These are phyloP conservation scores for Clarireedia sp. DNA, from an alignment of 2,329 filamentous ascomycete genomes.

Conservation along the genomic window DNA sequence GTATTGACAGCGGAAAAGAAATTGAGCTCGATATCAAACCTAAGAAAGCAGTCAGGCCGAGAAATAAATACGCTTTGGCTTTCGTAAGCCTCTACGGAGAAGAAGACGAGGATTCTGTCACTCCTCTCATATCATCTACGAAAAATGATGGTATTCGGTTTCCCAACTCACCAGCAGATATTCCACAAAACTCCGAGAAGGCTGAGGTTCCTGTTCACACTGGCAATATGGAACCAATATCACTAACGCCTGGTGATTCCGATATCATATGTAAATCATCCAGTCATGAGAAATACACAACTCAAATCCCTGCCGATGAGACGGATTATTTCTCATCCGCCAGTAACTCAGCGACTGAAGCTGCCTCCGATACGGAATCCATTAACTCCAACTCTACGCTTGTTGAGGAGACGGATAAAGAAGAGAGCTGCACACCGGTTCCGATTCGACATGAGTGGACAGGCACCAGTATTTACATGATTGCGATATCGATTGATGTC, in stretches of 20 bases:
- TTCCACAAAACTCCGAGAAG: neutral
- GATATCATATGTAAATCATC: too few relatives aligned
- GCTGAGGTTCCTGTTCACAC: too few relatives aligned
- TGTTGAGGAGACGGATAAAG: neutral
- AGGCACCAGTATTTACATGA: slow-evolving; percentile 16
- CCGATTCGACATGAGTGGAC: slow-evolving; percentile 19
- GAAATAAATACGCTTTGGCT: neutral
- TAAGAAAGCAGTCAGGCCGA: neutral
- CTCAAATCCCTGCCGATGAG: too few relatives aligned
- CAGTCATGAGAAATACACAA: too few relatives aligned
- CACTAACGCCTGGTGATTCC: too few relatives aligned
- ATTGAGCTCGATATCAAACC: neutral
- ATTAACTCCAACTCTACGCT: too few relatives aligned
- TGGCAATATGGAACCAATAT: too few relatives aligned
- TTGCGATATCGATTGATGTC: neutral
- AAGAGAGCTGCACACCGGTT: neutral
- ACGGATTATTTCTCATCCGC: too few relatives aligned
- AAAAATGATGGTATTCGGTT: neutral
- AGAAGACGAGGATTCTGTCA: neutral
- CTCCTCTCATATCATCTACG: neutral
- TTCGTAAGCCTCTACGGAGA: neutral
- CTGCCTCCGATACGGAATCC: too few relatives aligned
- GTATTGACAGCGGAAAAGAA: neutral
- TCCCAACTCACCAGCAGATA: neutral
- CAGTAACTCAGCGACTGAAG: too few relatives aligned